Conservation (phyloP, 306 rosid genomes). For the Luffa acutangula region DNA sequence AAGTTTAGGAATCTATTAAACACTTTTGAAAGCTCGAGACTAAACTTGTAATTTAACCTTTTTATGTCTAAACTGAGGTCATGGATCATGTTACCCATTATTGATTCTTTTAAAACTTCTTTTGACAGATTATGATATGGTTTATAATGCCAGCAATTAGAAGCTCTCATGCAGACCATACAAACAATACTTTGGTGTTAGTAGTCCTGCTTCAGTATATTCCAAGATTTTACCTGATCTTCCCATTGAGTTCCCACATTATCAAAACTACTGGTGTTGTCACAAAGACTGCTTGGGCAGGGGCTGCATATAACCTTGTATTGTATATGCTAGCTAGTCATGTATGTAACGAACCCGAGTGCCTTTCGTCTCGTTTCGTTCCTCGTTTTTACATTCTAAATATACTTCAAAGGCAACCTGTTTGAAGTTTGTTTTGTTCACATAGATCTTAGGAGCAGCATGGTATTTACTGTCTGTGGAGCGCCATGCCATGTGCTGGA, state of each 20-base stretch:
- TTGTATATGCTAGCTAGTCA: slow-evolving; percentile 96
- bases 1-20: no score
- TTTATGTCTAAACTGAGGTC: neutral
- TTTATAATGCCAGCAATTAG: slow-evolving; percentile 72
- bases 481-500: slow-evolving; percentile 77
- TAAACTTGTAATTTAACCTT: neutral
- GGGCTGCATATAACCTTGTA: slow-evolving; percentile 87
- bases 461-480: slow-evolving; percentile 84
- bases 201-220: slow-evolving; percentile 75
- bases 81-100: neutral
- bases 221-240: slow-evolving; percentile 75
- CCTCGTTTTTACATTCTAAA: neutral
- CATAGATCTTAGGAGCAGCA: slow-evolving; percentile 77
- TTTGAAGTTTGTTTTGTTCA: slow-evolving; percentile 12
- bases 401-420: neutral
- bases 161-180: slow-evolving; percentile 59
- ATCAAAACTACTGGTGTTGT: slow-evolving; percentile 80
- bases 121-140: slow-evolving; percentile 82
- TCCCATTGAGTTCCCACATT: slow-evolving; percentile 82
- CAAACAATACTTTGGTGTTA: slow-evolving; percentile 65
- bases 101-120: slow-evolving; percentile 8
- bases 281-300: slow-evolving; percentile 95
- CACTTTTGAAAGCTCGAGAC: no score
- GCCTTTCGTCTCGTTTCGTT: slow-evolving; percentile 3
- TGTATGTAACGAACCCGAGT: slow-evolving; percentile 32